Evolutionary conservation across 2,329 filamentous ascomycete genomes (phyloP), one percentile per base, ranked within the genome.

Genomic region (Aspergillus chevalieri): DNA sequence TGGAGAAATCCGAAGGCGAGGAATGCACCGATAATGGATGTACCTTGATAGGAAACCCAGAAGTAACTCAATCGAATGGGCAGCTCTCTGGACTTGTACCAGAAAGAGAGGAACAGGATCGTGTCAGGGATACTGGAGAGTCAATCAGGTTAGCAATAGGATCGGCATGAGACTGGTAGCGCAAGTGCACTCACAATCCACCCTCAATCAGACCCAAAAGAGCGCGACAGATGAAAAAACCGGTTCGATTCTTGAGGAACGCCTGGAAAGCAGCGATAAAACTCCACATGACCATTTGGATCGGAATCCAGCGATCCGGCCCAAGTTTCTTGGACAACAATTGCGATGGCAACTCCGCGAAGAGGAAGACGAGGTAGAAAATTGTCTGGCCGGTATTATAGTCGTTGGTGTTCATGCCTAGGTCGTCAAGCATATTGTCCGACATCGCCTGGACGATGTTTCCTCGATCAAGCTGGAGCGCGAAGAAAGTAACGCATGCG

Each of bases 81-180:
- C 0, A 91, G 72, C 63, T 90, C 87, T 47, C 76, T 76, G 0
- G 81, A 81, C 43, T 81, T 89, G 70, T 89, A 91, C 67, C 85
- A 91, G 65, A 90, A 90, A 3, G 81, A 84, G 4, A 89, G 73
- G 66, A 85, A 89, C 0, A 73, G 59, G 12, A 73, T 71, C 0
- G 68, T 71, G 17, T 73, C 70, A 2, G 70, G 69, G 42, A 73
- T 73, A 50, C 67, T 70, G 34, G 6, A 14, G 17, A 17, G 17
- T 17, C 17, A 39, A 4, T 36, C 8, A 6, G 15, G 41, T 57
- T 44, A 61, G 45, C 12, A 21, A 12, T 1, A 4, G 15, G 6
- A 6, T 19, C 8, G 22, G 14, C n/a, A 42, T 17, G 14, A 14
- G n/a, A 77, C 74, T 43, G 12, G 8, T 10, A 24, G 6, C 21